phyloP scores from a whole-genome alignment of 2,329 filamentous ascomycete genomes.

The Verticillium isaacii region DNA sequence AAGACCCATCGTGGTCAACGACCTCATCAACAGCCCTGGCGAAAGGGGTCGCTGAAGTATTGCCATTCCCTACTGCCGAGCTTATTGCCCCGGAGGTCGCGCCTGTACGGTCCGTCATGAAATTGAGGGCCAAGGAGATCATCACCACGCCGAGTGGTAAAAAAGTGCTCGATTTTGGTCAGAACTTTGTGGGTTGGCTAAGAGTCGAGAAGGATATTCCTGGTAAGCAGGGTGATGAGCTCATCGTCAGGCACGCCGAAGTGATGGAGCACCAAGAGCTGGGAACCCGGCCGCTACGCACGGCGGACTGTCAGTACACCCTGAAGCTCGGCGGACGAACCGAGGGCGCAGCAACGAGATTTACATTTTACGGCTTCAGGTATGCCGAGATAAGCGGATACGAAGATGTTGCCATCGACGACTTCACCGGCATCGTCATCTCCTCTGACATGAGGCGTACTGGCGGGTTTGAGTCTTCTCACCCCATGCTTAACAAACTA shows the following conservation, averaged over 20 bases:
- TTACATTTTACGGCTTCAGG: constrained; percentile 51
- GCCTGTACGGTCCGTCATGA: constrained; percentile 20
- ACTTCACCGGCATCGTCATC: constrained; percentile 1
- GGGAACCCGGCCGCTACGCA: constrained; percentile 32
- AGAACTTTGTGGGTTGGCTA: constrained; percentile 47
- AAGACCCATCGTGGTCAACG: constrained; percentile 6
- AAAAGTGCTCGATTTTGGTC: constrained; percentile 50
- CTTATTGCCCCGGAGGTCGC: constrained; percentile 24
- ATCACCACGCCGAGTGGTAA: constrained; percentile 32
- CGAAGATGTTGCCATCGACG: constrained; percentile 27
- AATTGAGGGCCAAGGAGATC: constrained; percentile 15
- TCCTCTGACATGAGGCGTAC: neutral
- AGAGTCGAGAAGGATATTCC: constrained; percentile 24
- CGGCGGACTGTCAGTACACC: constrained; percentile 34
- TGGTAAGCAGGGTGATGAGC: constrained; percentile 20
- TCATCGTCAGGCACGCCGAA: constrained; percentile 49
- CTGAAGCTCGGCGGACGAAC: constrained; percentile 22
- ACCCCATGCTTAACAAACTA: neutral
- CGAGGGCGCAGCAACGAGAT: constrained; percentile 35
- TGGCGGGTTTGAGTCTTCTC: neutral
- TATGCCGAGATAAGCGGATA: constrained; percentile 27
- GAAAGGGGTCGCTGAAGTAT: constrained; percentile 4
- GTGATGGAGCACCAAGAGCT: constrained; percentile 47
- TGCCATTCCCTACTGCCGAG: constrained; percentile 12
- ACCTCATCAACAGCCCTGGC: neutral